phyloP scores from a whole-genome alignment of 192 early-diverging fungal species.

The Phlyctochytrium arcticum region DNA sequence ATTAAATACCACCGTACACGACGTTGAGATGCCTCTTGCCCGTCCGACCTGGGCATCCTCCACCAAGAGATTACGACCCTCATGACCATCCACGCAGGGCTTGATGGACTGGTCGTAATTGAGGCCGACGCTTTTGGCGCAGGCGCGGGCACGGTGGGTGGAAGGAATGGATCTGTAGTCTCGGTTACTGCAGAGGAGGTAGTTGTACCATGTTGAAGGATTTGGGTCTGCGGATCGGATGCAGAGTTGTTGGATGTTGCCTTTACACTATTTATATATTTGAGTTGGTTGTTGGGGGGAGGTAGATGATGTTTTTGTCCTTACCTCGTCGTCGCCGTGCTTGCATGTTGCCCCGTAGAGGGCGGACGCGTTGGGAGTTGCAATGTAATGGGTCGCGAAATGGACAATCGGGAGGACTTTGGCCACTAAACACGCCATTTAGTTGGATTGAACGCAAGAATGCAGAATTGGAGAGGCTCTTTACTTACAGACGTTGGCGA shows the following conservation, averaged over 20 bases:
- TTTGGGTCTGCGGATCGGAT: slow-evolving; percentile 34
- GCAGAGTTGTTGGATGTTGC: slow-evolving; percentile 53
- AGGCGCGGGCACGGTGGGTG: slow-evolving; percentile 21
- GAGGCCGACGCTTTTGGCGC: slow-evolving; percentile 17
- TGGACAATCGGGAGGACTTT: slow-evolving; percentile 43
- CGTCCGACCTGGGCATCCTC: slow-evolving; percentile 25
- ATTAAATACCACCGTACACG: slow-evolving; percentile 60
- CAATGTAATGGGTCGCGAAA: slow-evolving; percentile 47
- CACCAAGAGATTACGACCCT: slow-evolving; percentile 41
- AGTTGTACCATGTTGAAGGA: slow-evolving; percentile 34
- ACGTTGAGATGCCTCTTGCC: slow-evolving; percentile 46
- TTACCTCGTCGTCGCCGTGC: too few relatives aligned
- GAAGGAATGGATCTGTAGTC: slow-evolving; percentile 14
- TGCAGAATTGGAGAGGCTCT: neutral
- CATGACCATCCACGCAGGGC: slow-evolving; percentile 3
- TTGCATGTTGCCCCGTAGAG: slow-evolving; percentile 38
- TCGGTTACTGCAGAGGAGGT: slow-evolving; percentile 40
- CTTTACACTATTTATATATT: slow-evolving; percentile 46
- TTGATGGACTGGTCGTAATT: neutral
- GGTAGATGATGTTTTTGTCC: too few relatives aligned
- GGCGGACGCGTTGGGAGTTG: slow-evolving; percentile 28
- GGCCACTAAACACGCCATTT: slow-evolving; percentile 7
- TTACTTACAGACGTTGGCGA: slow-evolving; percentile 39
- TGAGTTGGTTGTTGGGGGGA: too few relatives aligned
- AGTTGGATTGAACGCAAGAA: neutral